Evolutionary conservation across 352 stramenopile genomes (phyloP).

Genomic region (Globisporangium megalacanthum): DNA sequence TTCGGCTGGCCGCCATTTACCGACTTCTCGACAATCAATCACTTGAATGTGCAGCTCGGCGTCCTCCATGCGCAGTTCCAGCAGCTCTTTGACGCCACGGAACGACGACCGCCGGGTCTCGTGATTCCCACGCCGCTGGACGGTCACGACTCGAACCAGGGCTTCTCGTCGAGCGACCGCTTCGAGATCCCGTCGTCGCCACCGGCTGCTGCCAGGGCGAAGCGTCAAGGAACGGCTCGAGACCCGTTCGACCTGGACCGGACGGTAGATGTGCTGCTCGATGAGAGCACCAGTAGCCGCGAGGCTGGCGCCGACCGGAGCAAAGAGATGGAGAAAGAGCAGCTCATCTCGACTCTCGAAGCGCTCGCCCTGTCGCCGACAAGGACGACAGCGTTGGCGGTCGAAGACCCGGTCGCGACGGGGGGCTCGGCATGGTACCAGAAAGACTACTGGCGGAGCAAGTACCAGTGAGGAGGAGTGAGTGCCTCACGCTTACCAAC

Average conservation of each 20-base stretch:
- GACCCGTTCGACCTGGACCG: conserved; percentile 13
- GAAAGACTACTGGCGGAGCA: conserved; percentile 45
- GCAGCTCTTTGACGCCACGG: conserved; percentile 46
- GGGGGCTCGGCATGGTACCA: conserved; percentile 33
- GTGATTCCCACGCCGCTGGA: neutral
- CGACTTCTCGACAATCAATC: conserved; percentile 31
- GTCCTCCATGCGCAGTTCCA: conserved; percentile 55
- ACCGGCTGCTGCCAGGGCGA: conserved; percentile 1
- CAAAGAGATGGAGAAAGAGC: conserved; percentile 24
- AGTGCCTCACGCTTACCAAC: too few species aligned
- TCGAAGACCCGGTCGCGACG: neutral
- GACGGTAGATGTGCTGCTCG: conserved; percentile 28
- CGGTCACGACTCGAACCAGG: neutral
- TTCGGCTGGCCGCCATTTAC: conserved; percentile 9
- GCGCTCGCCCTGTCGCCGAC: neutral
- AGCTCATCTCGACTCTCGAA: conserved; percentile 35
- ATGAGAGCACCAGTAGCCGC: conserved; percentile 6
- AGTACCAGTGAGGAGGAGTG: conserved; percentile 26
- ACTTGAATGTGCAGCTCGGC: conserved; percentile 41
- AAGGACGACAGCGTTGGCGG: conserved; percentile 3
- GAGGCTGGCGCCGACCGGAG: neutral
- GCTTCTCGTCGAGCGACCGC: conserved; percentile 29
- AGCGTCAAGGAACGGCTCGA: too few species aligned
- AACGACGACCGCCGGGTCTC: conserved; percentile 11
- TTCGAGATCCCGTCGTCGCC: conserved; percentile 34